Conservation (phyloP, 495 filamentous ascomycete species). For the Lophiotrema nucula region DNA sequence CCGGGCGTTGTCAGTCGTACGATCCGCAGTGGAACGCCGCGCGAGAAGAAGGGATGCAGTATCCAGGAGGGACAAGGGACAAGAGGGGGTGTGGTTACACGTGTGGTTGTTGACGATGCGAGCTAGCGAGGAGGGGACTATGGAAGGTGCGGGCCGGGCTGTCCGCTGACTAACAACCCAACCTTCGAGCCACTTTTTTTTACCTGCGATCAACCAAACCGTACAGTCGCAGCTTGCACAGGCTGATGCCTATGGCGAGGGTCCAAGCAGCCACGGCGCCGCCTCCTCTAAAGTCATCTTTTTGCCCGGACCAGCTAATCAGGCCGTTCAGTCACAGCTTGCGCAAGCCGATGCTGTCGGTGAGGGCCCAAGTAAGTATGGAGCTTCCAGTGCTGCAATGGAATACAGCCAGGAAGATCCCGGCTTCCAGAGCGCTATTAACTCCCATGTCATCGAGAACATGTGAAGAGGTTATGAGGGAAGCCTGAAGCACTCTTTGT, state of each 20-base stretch:
- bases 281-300: constrained; percentile 99
- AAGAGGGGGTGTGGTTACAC: too few species aligned
- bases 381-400: constrained; percentile 38
- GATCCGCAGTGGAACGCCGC: too few species aligned
- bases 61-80: too few species aligned
- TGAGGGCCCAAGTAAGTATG: constrained; percentile 61
- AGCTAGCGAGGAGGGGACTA: too few species aligned
- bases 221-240: constrained; percentile 51
- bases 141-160: too few species aligned
- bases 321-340: constrained; percentile 52
- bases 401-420: constrained; percentile 53
- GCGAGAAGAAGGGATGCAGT: too few species aligned
- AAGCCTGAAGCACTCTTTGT: too few species aligned
- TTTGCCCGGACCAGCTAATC: constrained; percentile 60
- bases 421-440: constrained; percentile 79
- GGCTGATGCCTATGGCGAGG: constrained; percentile 59
- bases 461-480: too few species aligned
- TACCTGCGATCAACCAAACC: constrained; percentile 58
- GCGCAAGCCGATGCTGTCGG: constrained; percentile 53
- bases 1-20: too few species aligned
- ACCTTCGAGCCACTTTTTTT: too few species aligned
- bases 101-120: too few species aligned
- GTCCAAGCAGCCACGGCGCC: constrained; percentile 54
- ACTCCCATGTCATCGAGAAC: constrained; percentile 80
- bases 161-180: too few species aligned